Conservation (phyloP, 2,329 filamentous ascomycete genomes). For the Aspergillus sp. region DNA sequence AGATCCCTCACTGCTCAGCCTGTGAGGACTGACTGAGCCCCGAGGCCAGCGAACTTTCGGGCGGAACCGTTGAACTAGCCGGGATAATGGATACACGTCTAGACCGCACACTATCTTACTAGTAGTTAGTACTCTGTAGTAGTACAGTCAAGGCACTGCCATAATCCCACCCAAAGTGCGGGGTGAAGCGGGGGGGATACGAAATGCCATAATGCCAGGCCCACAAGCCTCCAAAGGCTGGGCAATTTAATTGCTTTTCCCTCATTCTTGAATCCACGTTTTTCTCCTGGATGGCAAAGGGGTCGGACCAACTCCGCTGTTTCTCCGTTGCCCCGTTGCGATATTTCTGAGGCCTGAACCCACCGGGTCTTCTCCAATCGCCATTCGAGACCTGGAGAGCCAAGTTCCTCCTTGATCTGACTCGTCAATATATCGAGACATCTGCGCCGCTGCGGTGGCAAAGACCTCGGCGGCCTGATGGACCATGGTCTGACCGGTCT, state of each 20-base stretch:
- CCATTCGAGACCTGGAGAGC: not conserved
- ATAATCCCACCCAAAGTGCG: not conserved
- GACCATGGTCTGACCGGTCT: not conserved
- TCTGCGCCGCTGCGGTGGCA: slow-evolving; percentile 4
- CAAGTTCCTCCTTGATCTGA: not conserved
- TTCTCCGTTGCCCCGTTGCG: not conserved
- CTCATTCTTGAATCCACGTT: not conserved
- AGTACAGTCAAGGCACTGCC: too few species aligned
- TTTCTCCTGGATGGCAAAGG: not conserved
- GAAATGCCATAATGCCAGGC: not conserved
- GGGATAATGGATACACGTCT: not conserved
- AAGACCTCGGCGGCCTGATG: not conserved
- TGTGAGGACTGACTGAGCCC: too few species aligned
- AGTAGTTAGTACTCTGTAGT: not conserved
- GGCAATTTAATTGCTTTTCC: not conserved
- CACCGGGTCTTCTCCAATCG: not conserved
- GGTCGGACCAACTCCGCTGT: not conserved
- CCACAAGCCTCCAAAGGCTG: not conserved
- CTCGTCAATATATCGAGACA: not conserved
- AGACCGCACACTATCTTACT: not conserved
- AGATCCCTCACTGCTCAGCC: not conserved
- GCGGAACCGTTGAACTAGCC: not conserved
- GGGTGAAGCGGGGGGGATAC: slow-evolving; percentile 1
- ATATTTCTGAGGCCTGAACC: not conserved
- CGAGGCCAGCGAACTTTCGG: not conserved